Percentiles rank a stretch among this genome's conserved stretches.
These are phyloP conservation scores for Leccinum variicolor DNA, from an alignment of 768 basidiomycete genomes.

Conservation along the genomic window DNA sequence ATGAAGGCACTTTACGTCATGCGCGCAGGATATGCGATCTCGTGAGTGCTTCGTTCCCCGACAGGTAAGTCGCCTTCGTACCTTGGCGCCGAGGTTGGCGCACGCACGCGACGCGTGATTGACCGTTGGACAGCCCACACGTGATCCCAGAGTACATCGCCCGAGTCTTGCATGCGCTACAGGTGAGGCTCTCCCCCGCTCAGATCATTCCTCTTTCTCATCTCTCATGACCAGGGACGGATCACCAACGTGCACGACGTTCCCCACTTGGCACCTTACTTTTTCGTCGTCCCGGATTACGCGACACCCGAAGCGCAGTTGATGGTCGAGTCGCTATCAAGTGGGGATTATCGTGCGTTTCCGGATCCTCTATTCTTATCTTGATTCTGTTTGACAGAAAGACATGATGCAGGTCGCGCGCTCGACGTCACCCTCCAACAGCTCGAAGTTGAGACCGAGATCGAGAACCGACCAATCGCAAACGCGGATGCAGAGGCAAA, in stretches of 20 bases:
- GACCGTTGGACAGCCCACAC: conserved; percentile 35
- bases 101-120: not conserved
- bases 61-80: conserved; percentile 40
- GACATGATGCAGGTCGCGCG: conserved; percentile 1
- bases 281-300: conserved; percentile 73
- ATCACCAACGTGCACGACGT: conserved; percentile 71
- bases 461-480: not conserved
- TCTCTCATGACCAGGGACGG: conserved; percentile 49
- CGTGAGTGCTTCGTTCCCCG: conserved; percentile 56
- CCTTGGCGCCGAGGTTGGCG: too few relatives aligned
- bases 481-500: not conserved
- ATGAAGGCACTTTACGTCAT: conserved; percentile 50
- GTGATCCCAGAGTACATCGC: conserved; percentile 58
- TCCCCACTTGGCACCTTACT: conserved; percentile 62
- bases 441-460: conserved; percentile 1
- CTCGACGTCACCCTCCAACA: conserved; percentile 4
- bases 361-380: not conserved
- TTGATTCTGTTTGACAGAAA: not conserved
- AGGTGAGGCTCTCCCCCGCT: conserved; percentile 36
- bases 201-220: not conserved
- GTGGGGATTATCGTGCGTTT: conserved; percentile 44
- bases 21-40: conserved; percentile 51
- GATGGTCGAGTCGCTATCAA: conserved; percentile 45
- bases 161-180: conserved; percentile 57
- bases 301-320: conserved; percentile 48